phyloP scores from a whole-genome alignment of 768 basidiomycete species.

The Lepiota brunneoincarnata region DNA sequence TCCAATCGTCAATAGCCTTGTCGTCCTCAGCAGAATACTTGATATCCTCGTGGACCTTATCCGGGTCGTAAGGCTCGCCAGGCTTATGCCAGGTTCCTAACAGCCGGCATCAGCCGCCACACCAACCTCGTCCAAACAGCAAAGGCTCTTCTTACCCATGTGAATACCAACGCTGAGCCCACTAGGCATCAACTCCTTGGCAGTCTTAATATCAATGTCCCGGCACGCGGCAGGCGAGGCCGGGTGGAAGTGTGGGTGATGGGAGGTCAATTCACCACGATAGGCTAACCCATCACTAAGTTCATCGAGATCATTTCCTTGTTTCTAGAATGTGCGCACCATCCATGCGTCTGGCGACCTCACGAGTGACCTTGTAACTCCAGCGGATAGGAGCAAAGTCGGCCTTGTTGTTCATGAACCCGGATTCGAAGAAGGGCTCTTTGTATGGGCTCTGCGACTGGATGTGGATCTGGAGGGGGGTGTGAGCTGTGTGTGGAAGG shows the following conservation, averaged over 20 bases:
- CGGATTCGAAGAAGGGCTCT: conserved; percentile 65
- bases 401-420: conserved; percentile 80
- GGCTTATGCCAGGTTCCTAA: conserved; percentile 44
- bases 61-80: conserved; percentile 47
- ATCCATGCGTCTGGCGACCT: conserved; percentile 71
- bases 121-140: background rate
- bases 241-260: conserved; percentile 75
- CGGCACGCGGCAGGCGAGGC: conserved; percentile 54
- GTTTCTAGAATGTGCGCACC: conserved; percentile 29
- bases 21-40: conserved; percentile 68
- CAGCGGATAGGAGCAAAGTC: conserved; percentile 75
- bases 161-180: conserved; percentile 68
- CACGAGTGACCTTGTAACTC: conserved; percentile 77
- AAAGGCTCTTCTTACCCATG: conserved; percentile 46
- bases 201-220: conserved; percentile 69
- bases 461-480: conserved; percentile 52
- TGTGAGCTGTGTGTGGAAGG: background rate
- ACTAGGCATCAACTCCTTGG: conserved; percentile 58
- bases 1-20: conserved; percentile 70
- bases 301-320: background rate
- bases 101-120: conserved; percentile 38
- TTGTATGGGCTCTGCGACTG: conserved; percentile 56
- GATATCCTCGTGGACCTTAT: conserved; percentile 62
- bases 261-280: conserved; percentile 70
- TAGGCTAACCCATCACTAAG: conserved; percentile 39